Evolutionary conservation across 805 yeast species (phyloP), one percentile per base, ranked within the genome.

Genomic region (Kregervanrija fluxuum): DNA sequence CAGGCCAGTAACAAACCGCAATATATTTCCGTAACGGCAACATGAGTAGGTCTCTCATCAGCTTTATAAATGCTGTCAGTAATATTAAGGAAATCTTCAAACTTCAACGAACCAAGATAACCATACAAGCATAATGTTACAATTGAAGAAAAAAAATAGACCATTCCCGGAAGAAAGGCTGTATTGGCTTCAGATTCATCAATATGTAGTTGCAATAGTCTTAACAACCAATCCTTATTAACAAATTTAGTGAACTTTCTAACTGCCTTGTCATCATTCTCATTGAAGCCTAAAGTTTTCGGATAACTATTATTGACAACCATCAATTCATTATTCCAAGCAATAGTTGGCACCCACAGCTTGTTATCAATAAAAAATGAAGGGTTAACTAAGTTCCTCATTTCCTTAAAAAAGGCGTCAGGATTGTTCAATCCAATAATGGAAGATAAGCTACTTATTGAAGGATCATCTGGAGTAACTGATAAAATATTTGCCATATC

Each of bases 11-110:
- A 57, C 6, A 88, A 52, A 2, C 90, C 95, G 13, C 80, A 72
- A 30, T 81, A 64, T 2, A 86, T 59, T 59, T 90, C 97, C 45
- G 87, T 77, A 1, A 75, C 69, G 10, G 83, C 80, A 30, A 93
- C 79, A 57, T 90, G 95, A 2, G 84, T 68, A 12, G 87, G 77
- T 53, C 82, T 84, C 46, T 88, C 95, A 46, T 79, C 81, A 30
- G 72, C 69, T 11, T 75, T 75, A 55, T 82, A 86, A 8, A 73
- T 57, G 5, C 66, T 69, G 5, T 65, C 64, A 14, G 84, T 64
- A 1, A 80, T 51, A 0, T 66, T 71, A 17, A 83, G 56, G 8
- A 85, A 54, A 6, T 85, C 86, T 1, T 66, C 67, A 43, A 78
- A 69, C 0, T 66, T 51, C 13, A 85, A 51, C 3, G 64, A 51